Conservation (phyloP, 768 basidiomycete species). For the Boletus patriciae region DNA sequence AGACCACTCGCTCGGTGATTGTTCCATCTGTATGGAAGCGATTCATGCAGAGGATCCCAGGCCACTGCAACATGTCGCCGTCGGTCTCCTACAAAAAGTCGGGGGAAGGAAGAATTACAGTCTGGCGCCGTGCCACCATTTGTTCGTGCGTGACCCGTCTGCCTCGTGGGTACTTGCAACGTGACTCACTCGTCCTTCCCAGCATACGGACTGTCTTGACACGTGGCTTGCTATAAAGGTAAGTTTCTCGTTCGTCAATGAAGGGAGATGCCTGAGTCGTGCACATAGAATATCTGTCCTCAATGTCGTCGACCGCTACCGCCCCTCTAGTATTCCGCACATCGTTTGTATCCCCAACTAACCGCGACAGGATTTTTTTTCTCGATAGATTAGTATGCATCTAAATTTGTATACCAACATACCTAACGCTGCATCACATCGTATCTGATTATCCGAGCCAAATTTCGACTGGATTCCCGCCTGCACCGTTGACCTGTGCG, state of each 20-base stretch:
- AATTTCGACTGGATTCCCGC: slow-evolving; percentile 65
- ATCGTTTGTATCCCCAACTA: slow-evolving; percentile 1
- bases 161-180: background rate
- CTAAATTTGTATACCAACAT: slow-evolving; percentile 12
- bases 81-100: slow-evolving; percentile 39
- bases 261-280: background rate
- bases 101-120: slow-evolving; percentile 67
- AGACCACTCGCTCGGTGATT: slow-evolving; percentile 78
- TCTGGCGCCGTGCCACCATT: slow-evolving; percentile 84
- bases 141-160: slow-evolving; percentile 60
- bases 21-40: slow-evolving; percentile 91
- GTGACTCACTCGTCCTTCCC: background rate
- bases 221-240: slow-evolving; percentile 82
- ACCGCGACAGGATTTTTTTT: background rate
- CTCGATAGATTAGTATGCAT: background rate
- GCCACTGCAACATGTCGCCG: slow-evolving; percentile 35
- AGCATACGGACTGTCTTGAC: slow-evolving; percentile 89
- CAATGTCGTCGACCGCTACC: slow-evolving; percentile 84
- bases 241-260: background rate
- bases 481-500: slow-evolving; percentile 55
- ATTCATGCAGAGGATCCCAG: slow-evolving; percentile 56
- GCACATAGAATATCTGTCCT: slow-evolving; percentile 80
- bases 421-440: background rate
- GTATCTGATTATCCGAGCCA: slow-evolving; percentile 50
- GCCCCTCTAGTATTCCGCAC: slow-evolving; percentile 50